Base-by-base conservation (phyloP, 2,329 filamentous ascomycete species). In the Trichoderma sp. region DNA sequence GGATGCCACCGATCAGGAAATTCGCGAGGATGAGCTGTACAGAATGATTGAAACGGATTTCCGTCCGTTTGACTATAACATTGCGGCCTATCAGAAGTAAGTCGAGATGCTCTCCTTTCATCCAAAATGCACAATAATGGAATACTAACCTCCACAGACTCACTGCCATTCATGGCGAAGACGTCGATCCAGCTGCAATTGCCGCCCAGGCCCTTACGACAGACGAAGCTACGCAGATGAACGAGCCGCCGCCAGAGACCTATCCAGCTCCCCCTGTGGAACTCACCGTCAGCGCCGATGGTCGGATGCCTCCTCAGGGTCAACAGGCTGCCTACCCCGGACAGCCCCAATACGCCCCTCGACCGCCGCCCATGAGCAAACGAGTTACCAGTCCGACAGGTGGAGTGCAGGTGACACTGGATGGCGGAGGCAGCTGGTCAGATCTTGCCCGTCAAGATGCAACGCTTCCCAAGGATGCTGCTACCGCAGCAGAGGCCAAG, bases 41-140 rank as follows among this genome's bases (percentile, higher is more conserved):
- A 91, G 91, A 74, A 93, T 97, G 88, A 98, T 99, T 73, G 96
- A 99, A 81, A 92, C 89, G 5, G 92, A 97, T 77, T 99, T 98
- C 79, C 91, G 93, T 79, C 93, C 95, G 1, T 99, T 98, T 80
- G 96, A 99, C 81, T 99, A 99, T 81, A 98, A 95, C 0, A 84
- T 91, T 3, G 90, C 93, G 23, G 92, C 90, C 4, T 95, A 94
- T 77, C 90, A 91, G 78, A 91, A 91, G 88, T 94, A 85, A 74
- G 89, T 75, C 3, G 11, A 15, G 17, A 36, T 34, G 9, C 17
- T 32, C 13, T 50, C 12, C 7, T 28, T 11, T 20, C 17, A 17
- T 9, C 20, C 66, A 13, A 26, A 47, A 9, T 8, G 28, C 9
- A 34, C 57, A 34, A 34, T 3, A 32, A 34, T 4, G 28, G 53